Base-by-base conservation (phyloP, 352 stramenopile genomes). In the Phytophthora capsici region DNA sequence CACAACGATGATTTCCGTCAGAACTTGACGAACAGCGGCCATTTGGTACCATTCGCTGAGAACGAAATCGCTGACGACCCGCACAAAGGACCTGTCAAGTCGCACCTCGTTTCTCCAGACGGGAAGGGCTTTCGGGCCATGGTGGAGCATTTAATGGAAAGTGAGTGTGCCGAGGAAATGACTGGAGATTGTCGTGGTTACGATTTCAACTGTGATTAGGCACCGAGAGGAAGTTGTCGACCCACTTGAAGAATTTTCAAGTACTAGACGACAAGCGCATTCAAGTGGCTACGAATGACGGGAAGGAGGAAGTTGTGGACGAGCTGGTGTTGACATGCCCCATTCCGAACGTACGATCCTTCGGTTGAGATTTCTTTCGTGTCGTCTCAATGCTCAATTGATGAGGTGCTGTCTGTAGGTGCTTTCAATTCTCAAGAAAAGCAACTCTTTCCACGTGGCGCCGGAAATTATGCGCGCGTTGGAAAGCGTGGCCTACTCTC, bases 301-400 rank as follows among this genome's bases (percentile, higher is more conserved):
- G 80, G 2, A 54, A 73, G 5, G 59, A 87, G 57, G 71, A 79
- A 60, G 78, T 88, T 45, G 84, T 91, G 17, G 79, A 76, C n/a
- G 67, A 86, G 22, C 52, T 93, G 44, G 82, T 93, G 52, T 69
- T 93, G 32, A 89, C 82, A 22, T 93, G 84, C 44, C 82, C 84
- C 16, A 77, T 87, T 16, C 80, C 84, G 1, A 80, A 81, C 28
- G 80, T 88, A 57, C 25, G 54, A 52, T 62, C 14, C 2, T 25
- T 36, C n/a, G 16, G 3, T 14, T 47, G 10, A 19, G 26, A 23
- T 56, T 66, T 56, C 34, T 62, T 62, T 68, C 36, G 44, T 30
- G 52, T 16, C 28, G 44, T 53, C 52, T 32, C 6, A 28, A 25
- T 28, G 3, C 20, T 28, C 25, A 28, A 36, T 41, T 48, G 8